Percentiles rank a stretch among this genome's conserved stretches.
These are phyloP conservation scores for Nothophytophthora sp. DNA, from an alignment of 352 stramenopile genomes.

Conservation along the genomic window DNA sequence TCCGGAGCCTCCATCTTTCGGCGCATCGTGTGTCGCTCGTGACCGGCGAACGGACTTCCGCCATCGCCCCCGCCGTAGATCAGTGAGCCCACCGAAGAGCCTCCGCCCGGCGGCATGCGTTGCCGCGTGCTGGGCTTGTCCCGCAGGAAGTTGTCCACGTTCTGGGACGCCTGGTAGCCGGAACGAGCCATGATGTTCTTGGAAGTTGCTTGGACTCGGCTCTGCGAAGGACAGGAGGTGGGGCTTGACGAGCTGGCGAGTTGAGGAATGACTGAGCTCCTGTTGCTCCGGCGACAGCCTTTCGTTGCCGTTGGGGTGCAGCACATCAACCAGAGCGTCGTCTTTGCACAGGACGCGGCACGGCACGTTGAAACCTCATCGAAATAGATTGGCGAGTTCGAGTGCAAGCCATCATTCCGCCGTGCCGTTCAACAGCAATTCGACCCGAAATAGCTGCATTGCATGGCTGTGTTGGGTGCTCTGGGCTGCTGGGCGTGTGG, in stretches of 20 bases:
- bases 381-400: conserved; percentile 26
- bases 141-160: conserved; percentile 77
- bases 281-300: too few species aligned
- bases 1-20: conserved; percentile 61
- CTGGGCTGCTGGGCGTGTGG: too few species aligned
- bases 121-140: conserved; percentile 80
- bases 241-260: conserved; percentile 11
- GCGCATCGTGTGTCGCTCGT: conserved; percentile 38
- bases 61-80: conserved; percentile 69
- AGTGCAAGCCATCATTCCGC: background rate
- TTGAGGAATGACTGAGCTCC: conserved; percentile 33
- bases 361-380: too few species aligned
- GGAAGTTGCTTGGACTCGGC: too few species aligned
- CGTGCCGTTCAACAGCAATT: too few species aligned
- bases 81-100: conserved; percentile 70
- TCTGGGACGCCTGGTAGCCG: conserved; percentile 69
- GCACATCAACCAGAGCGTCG: too few species aligned
- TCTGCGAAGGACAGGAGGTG: conserved; percentile 3
- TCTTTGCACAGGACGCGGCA: too few species aligned
- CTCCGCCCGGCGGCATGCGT: conserved; percentile 67
- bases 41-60: conserved; percentile 50
- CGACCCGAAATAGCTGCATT: too few species aligned
- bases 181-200: conserved; percentile 55
- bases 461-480: too few species aligned
- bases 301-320: too few species aligned